phyloP scores from a whole-genome alignment of 768 basidiomycete genomes.

The Boletus reticulatus region DNA sequence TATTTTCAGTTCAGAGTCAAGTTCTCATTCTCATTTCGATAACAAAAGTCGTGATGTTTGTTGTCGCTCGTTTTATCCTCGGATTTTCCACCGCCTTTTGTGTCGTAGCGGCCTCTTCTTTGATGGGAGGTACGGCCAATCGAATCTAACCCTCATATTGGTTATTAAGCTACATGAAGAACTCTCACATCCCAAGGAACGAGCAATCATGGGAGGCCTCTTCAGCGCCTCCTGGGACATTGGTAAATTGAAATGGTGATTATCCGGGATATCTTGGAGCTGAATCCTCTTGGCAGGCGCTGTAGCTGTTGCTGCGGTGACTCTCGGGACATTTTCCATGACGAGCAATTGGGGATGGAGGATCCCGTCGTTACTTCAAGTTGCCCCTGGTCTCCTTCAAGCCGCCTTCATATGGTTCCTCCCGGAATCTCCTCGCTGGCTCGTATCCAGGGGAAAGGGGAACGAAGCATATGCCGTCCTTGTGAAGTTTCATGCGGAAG shows the following conservation, averaged over 20 bases:
- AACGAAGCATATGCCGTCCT: constrained; percentile 48
- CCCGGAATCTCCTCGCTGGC: constrained; percentile 67
- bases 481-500: constrained; percentile 62
- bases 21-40: background rate
- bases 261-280: background rate
- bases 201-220: constrained; percentile 10
- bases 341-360: constrained; percentile 62
- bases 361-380: constrained; percentile 57
- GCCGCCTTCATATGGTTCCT: constrained; percentile 54
- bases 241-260: constrained; percentile 1
- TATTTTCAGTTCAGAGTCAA: too few species aligned
- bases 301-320: constrained; percentile 45
- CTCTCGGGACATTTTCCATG: constrained; percentile 65
- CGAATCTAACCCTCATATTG: background rate
- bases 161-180: constrained; percentile 2
- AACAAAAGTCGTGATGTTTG: background rate
- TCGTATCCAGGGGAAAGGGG: constrained; percentile 53
- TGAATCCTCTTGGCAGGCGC: constrained; percentile 7
- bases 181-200: constrained; percentile 24
- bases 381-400: constrained; percentile 52
- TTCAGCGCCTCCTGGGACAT: constrained; percentile 8
- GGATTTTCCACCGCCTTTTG: background rate
- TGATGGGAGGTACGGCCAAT: constrained; percentile 17
- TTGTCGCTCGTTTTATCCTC: background rate
- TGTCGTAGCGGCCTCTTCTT: constrained; percentile 13